Base-by-base conservation (phyloP, 345 rosid species). In the Punica granatum region DNA sequence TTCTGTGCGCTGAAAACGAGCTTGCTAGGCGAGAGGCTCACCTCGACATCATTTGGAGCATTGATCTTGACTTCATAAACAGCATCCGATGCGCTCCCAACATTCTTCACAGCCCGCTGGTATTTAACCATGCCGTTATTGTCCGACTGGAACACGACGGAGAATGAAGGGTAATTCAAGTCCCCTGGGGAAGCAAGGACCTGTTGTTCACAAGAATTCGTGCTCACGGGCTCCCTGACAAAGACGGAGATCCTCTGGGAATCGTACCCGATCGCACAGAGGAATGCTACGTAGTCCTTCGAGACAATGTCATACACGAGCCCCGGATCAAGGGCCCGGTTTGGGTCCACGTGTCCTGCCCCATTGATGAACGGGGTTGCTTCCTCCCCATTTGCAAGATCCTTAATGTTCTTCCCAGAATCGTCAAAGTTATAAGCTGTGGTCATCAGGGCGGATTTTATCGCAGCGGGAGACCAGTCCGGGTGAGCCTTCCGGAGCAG, bases 311-410 rank as follows among this genome's bases (percentile, higher is more conserved):
- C 96, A 39, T 94, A 91, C 12, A 94, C 79, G 60, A 94, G 83
- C 48, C 97, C 96, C 0, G 96, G 96, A 61, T 85, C 77, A 41
- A 89, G 78, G 26, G 99, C 96, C 63, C 74, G 70, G 62, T 89
- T 91, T 0, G 95, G 99, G 81, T 86, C 90, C 2, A 89, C 96
- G 69, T 91, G 96, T 2, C 98, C 99, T 1, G 95, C 89, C 21
- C 99, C 99, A 0, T 70, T 85, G 68, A 85, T 36, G 43, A 85
- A 91, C 6, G 99, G 85, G 34, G 86, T 85, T 36, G 96, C 77
- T 53, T 83, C 77, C 21, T 83, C 60, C 0, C 89, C 96, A 0
- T 73, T 85, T 16, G 95, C 91, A 65, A 89, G 95, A 84, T 94
- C 98, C 62, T 78, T 69, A 15, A 94, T 84, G 63, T 58, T 73